A percentile compares a stretch with the other conserved stretches of the same genome.
phyloP scores from a whole-genome alignment of 768 basidiomycete species.

The Naematelia encephala region DNA sequence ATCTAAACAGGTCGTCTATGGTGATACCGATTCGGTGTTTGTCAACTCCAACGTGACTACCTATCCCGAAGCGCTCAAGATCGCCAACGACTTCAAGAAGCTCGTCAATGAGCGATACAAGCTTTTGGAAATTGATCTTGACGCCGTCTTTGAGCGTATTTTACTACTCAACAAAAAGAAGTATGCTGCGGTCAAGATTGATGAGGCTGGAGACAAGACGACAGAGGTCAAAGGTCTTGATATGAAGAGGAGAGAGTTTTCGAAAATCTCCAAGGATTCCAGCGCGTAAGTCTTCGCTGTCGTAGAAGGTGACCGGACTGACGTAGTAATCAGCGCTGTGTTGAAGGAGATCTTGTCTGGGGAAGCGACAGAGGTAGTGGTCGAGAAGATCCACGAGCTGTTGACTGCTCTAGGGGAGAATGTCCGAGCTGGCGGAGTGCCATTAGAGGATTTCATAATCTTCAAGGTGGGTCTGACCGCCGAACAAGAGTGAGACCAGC shows the following conservation, averaged over 20 bases:
- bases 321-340: constrained; percentile 63
- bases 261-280: constrained; percentile 80
- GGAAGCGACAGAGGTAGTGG: constrained; percentile 80
- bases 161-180: constrained; percentile 97
- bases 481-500: neutral
- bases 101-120: constrained; percentile 93
- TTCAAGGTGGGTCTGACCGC: constrained; percentile 65
- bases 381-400: constrained; percentile 90
- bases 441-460: constrained; percentile 90
- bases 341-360: constrained; percentile 87
- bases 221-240: constrained; percentile 95
- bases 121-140: constrained; percentile 93
- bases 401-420: constrained; percentile 70
- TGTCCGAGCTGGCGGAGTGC: constrained; percentile 70
- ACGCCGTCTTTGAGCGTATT: constrained; percentile 87
- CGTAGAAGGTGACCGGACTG: neutral
- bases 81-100: constrained; percentile 89
- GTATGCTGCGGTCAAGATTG: constrained; percentile 94
- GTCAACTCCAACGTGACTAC: constrained; percentile 93
- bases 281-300: constrained; percentile 66
- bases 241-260: constrained; percentile 98
- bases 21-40: constrained; percentile 98
- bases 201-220: constrained; percentile 67
- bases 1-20: constrained; percentile 79
- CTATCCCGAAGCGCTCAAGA: constrained; percentile 81